phyloP scores from a whole-genome alignment of 768 basidiomycete genomes.

The Dentipellis sp. region DNA sequence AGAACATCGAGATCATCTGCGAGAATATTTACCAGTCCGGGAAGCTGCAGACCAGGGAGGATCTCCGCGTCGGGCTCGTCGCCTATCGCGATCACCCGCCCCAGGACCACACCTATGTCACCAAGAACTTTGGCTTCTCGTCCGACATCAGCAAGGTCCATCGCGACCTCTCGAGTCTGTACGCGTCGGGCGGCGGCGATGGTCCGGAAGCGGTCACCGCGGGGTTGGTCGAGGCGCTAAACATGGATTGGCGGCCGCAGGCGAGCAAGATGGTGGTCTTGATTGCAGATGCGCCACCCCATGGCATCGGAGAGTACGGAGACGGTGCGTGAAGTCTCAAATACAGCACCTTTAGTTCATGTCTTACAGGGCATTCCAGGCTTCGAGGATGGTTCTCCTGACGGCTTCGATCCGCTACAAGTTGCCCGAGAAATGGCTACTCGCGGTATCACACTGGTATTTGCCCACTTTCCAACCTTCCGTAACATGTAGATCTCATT shows the following conservation, averaged over 20 bases:
- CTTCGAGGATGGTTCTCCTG: constrained; percentile 90
- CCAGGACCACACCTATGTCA: constrained; percentile 92
- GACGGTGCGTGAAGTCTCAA: constrained; percentile 52
- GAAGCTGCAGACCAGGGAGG: constrained; percentile 77
- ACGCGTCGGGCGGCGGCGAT: constrained; percentile 88
- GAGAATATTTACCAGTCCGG: constrained; percentile 92
- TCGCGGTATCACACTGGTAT: constrained; percentile 82
- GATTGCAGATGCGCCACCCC: constrained; percentile 95
- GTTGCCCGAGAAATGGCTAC: constrained; percentile 85
- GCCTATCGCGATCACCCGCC: constrained; percentile 97
- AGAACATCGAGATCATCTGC: constrained; percentile 94
- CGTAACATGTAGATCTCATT: constrained; percentile 6
- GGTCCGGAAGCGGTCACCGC: constrained; percentile 97
- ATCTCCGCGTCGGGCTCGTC: constrained; percentile 85
- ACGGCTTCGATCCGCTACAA: constrained; percentile 85
- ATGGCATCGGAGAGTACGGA: constrained; percentile 95
- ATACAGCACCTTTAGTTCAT: no score
- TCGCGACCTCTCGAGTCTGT: constrained; percentile 70
- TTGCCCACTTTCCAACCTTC: constrained; percentile 18
- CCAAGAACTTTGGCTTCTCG: constrained; percentile 91
- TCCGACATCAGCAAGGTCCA: constrained; percentile 86
- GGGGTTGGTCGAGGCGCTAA: constrained; percentile 75
- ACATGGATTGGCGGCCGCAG: constrained; percentile 82
- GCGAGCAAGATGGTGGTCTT: constrained; percentile 95
- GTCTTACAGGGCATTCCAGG: constrained; percentile 33